phyloP scores from a whole-genome alignment of 2,329 filamentous ascomycete species.

The Cytospora leucostoma region DNA sequence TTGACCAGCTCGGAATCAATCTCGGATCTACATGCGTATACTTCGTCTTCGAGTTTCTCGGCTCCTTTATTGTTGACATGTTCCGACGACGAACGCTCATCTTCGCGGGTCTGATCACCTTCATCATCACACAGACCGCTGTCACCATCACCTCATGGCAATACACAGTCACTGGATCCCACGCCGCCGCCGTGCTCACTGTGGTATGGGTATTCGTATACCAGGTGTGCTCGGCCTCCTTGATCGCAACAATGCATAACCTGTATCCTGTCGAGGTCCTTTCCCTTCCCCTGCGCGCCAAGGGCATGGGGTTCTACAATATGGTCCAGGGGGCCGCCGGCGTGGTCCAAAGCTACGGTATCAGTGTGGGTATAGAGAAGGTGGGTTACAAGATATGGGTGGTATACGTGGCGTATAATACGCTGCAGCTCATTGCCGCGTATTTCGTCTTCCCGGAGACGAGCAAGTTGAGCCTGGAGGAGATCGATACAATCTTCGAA shows the following conservation, averaged over 20 bases:
- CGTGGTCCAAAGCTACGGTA: constrained; percentile 48
- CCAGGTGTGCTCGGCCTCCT: constrained; percentile 47
- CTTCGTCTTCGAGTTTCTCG: constrained; percentile 48
- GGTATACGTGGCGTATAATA: constrained; percentile 53
- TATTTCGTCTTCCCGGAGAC: constrained; percentile 58
- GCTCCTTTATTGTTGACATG: constrained; percentile 45
- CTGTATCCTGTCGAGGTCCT: constrained; percentile 48
- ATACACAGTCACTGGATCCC: constrained; percentile 37
- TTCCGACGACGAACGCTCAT: constrained; percentile 47
- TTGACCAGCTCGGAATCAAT: constrained; percentile 45
- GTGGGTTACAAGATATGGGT: constrained; percentile 54
- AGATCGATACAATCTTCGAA: constrained; percentile 60
- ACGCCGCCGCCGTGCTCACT: constrained; percentile 43
- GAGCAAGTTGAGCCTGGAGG: constrained; percentile 51
- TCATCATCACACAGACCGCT: constrained; percentile 47
- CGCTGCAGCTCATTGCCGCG: constrained; percentile 45
- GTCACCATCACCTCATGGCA: constrained; percentile 52
- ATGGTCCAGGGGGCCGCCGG: constrained; percentile 47
- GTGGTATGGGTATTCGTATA: constrained; percentile 51
- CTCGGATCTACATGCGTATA: constrained; percentile 47
- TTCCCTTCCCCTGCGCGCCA: constrained; percentile 45
- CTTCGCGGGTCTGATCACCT: constrained; percentile 44
- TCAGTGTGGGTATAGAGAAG: constrained; percentile 48
- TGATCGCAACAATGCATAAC: constrained; percentile 52
- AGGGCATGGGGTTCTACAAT: constrained; percentile 48